Evolutionary conservation across 495 filamentous ascomycete genomes (phyloP).

Genomic region (Margaritispora aquatica): DNA sequence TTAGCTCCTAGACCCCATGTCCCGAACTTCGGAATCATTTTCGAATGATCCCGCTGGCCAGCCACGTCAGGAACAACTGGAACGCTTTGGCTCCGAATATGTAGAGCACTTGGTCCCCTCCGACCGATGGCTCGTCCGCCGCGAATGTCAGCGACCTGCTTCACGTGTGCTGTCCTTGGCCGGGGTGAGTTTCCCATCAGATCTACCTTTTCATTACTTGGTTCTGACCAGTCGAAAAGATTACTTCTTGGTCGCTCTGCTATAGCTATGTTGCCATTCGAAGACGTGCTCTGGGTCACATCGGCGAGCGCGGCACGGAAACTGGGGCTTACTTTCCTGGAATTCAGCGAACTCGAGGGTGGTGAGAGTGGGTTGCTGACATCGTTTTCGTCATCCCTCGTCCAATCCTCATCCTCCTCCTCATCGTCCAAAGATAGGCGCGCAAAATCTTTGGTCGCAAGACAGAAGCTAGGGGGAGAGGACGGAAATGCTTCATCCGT

Average conservation of each 20-base stretch:
- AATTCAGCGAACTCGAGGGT: conserved; percentile 35
- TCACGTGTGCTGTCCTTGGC: conserved; percentile 87
- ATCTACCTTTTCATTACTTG: conserved; percentile 50
- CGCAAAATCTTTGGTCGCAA: conserved; percentile 32
- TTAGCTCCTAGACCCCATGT: conserved; percentile 85
- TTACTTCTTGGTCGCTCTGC: conserved; percentile 48
- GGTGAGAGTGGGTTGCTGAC: conserved; percentile 47
- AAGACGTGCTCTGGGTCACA: conserved; percentile 32
- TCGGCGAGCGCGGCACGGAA: conserved; percentile 35
- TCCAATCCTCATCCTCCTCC: conserved; percentile 60
- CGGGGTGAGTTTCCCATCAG: conserved; percentile 52
- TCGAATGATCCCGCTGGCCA: conserved; percentile 47
- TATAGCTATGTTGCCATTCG: conserved; percentile 28
- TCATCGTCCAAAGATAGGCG: conserved; percentile 46
- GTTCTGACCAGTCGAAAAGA: conserved; percentile 87
- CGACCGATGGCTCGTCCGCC: conserved; percentile 70
- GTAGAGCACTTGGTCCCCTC: conserved; percentile 67
- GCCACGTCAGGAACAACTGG: conserved; percentile 66
- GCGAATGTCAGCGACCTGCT: conserved; percentile 66
- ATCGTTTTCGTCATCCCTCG: conserved; percentile 45
- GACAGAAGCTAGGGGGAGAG: conserved; percentile 24
- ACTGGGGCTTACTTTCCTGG: conserved; percentile 38
- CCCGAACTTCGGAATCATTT: conserved; percentile 71
- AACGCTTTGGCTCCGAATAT: conserved; percentile 94
- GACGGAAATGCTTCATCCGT: conserved; percentile 10